Evolutionary conservation across 306 rosid species (phyloP), one percentile per base, ranked within the genome.

Genomic region (Trifolium subterraneum): DNA sequence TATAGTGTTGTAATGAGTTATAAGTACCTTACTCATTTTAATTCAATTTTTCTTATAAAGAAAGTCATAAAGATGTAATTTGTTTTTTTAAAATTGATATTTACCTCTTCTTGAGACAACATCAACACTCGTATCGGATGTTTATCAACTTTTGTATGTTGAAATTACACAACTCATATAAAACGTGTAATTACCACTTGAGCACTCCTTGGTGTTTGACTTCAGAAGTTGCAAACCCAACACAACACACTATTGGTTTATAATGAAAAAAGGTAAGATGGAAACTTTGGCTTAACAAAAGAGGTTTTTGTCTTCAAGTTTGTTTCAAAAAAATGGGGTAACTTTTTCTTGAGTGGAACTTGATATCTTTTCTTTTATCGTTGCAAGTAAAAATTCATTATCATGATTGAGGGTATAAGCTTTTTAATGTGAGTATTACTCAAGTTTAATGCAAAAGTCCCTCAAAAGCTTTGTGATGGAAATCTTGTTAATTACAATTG

Each of bases 281-380:
- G 25, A 52, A 41, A 51, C 15, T 54, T 71, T 27, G 42, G 41
- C 51, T 14, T 64, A 38, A 38, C 15, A 12, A 41, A 6, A 23
- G 39, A 70, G 29, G 29, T 39, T 54, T 64, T 64, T 71, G 50
- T 69, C 68, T 65, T 39, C 1, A 7, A 20, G 58, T 55, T 36
- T 54, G 39, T 69, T 59, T 11, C 0, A 4, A 35, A 61, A 71
- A 64, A 60, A 20, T 33, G 18, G 60, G 16, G 20, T 15, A 72
- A 66, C 71, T 68, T 81, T 81, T 10, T 55, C 6, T 39, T 72
- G 85, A 81, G 65, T 77, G 85, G 72, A 77, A 77, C 85, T 82
- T 22, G 22, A 33, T 72, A 73, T 77, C 82, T 77, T 72, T 59
- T 59, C 51, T 50, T 72, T 77, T 72, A 82, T 77, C 71, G 2